phyloP scores from a whole-genome alignment of 1,139 yeast genomes.

The Pichia sp. region DNA sequence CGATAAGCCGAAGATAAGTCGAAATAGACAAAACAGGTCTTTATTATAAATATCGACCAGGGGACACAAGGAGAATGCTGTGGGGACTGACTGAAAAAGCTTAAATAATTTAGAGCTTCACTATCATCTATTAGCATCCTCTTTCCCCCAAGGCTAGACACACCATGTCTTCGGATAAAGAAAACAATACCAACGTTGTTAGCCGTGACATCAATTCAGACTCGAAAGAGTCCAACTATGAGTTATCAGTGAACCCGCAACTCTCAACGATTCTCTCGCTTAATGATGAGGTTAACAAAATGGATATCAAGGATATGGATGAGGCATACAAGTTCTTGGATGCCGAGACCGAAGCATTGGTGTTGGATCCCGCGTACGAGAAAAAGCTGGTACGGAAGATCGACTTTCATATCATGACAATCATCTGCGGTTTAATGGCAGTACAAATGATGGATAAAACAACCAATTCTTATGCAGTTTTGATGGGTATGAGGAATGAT shows the following conservation, averaged over 20 bases:
- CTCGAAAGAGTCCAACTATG: slow-evolving; percentile 6
- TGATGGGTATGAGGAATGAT: slow-evolving; percentile 39
- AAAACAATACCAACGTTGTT: neutral
- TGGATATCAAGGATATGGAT: slow-evolving; percentile 13
- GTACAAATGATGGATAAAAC: slow-evolving; percentile 62
- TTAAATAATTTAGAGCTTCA: neutral
- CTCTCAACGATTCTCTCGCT: slow-evolving; percentile 10
- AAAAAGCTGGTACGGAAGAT: slow-evolving; percentile 41
- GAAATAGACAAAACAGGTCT: neutral
- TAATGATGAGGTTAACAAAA: slow-evolving; percentile 10
- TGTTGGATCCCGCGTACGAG: slow-evolving; percentile 14
- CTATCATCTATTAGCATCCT: neutral
- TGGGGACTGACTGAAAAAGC: neutral
- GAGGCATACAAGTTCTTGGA: slow-evolving; percentile 11
- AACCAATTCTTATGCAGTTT: slow-evolving; percentile 55
- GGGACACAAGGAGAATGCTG: neutral
- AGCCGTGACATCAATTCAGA: neutral
- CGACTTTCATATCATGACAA: slow-evolving; percentile 48
- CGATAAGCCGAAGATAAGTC: neutral
- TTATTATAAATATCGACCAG: neutral
- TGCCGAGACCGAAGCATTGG: slow-evolving; percentile 7
- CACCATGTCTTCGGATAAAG: slow-evolving; percentile 1
- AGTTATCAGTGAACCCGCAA: neutral
- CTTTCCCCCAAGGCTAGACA: neutral
- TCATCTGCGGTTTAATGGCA: slow-evolving; percentile 50